phyloP scores from a whole-genome alignment of 31 red algal genomes.

The Odonthalia washingtoniensis region DNA sequence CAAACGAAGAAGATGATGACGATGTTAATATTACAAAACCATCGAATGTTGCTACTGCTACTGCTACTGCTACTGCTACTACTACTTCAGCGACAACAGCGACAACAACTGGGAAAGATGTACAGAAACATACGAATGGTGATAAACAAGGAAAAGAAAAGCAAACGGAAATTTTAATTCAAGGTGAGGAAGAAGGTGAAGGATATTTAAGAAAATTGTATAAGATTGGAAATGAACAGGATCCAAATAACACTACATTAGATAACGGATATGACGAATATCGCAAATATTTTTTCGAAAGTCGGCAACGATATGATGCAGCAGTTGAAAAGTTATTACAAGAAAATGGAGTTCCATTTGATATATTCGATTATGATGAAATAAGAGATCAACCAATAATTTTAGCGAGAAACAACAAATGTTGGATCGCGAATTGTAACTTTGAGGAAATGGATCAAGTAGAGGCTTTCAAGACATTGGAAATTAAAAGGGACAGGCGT shows the following conservation, averaged over 20 bases:
- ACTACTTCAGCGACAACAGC: not conserved
- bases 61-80: not conserved
- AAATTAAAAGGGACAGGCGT: no score
- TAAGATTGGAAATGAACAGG: not conserved
- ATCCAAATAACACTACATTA: not conserved
- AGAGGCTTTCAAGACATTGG: no score
- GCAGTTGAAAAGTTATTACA: conserved; percentile 28
- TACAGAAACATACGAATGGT: not conserved
- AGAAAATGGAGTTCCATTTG: not conserved
- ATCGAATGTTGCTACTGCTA: not conserved
- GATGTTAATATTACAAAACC: not conserved
- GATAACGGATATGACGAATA: not conserved
- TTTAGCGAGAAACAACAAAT: not conserved
- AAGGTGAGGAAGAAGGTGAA: not conserved
- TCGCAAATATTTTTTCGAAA: conserved; percentile 22
- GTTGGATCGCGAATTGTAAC: conserved; percentile 32
- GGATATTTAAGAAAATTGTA: not conserved
- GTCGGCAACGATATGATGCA: conserved; percentile 16
- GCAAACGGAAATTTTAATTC: no score
- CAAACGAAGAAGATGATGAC: not conserved
- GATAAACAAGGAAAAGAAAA: not conserved
- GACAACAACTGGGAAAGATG: not conserved
- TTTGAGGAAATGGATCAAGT: not conserved
- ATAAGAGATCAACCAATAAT: not conserved
- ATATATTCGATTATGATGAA: conserved; percentile 54